Evolutionary conservation across 2,329 filamentous ascomycete species (phyloP).

Genomic region (Diplodia sapinea): DNA sequence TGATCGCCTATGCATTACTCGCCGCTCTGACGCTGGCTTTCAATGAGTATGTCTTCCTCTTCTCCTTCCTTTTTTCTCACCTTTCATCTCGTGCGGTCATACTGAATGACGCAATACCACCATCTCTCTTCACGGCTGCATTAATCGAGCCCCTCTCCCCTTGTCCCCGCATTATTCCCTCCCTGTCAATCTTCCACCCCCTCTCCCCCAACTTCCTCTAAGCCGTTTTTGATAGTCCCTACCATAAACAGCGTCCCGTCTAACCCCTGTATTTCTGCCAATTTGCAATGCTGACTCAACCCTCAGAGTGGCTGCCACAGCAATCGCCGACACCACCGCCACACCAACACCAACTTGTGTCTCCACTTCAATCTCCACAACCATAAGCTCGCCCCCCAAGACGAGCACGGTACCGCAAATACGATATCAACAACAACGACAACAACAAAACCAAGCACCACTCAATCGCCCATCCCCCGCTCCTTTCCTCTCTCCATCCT

Average conservation of each 20-base stretch:
- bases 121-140: neutral
- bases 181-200: too few species aligned
- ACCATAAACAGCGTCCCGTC: too few species aligned
- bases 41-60: neutral
- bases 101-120: neutral
- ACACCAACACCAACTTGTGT: neutral
- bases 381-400: neutral
- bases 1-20: slow-evolving; percentile 2
- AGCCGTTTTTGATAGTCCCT: too few species aligned
- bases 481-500: neutral
- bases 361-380: neutral
- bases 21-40: neutral
- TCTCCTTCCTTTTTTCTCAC: neutral
- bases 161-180: too few species aligned
- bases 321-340: neutral
- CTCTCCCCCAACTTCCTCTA: too few species aligned
- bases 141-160: too few species aligned
- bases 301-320: neutral
- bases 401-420: neutral
- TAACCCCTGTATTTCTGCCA: too few species aligned
- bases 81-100: neutral
- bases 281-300: neutral
- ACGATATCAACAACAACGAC: neutral
- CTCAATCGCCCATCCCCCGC: neutral
- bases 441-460: neutral